phyloP scores from a whole-genome alignment of 768 basidiomycete species.

The Candolleomyces aberdarensis region DNA sequence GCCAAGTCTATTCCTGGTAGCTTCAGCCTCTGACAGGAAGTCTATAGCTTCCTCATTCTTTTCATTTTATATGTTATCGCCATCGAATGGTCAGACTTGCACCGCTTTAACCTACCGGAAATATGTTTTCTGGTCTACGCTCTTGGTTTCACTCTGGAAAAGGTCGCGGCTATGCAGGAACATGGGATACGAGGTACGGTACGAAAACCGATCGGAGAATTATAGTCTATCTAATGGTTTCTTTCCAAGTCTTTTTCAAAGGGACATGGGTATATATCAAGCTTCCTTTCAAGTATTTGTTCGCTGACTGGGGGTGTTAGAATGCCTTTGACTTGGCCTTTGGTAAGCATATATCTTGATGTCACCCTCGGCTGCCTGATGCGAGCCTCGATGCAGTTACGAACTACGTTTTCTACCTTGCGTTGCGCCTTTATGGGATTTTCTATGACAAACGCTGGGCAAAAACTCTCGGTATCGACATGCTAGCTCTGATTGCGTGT shows the following conservation, averaged over 20 bases:
- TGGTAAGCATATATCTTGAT: slow-evolving; percentile 40
- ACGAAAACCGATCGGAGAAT: background rate
- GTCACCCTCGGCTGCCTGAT: no score
- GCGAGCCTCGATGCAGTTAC: slow-evolving; percentile 48
- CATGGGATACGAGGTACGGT: slow-evolving; percentile 81
- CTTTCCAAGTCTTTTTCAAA: slow-evolving; percentile 66
- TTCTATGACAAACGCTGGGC: slow-evolving; percentile 63
- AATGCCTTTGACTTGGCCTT: slow-evolving; percentile 95
- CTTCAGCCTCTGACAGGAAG: background rate
- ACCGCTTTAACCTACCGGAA: slow-evolving; percentile 66
- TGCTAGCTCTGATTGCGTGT: slow-evolving; percentile 84
- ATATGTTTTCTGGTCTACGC: slow-evolving; percentile 74
- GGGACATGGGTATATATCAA: slow-evolving; percentile 66
- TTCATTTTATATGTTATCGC: slow-evolving; percentile 79
- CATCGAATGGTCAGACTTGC: slow-evolving; percentile 66
- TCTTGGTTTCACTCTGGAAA: slow-evolving; percentile 86
- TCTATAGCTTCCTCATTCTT: slow-evolving; percentile 67
- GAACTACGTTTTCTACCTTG: slow-evolving; percentile 71
- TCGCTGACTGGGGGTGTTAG: slow-evolving; percentile 30
- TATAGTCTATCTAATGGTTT: background rate
- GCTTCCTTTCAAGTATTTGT: background rate
- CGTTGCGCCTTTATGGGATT: slow-evolving; percentile 79
- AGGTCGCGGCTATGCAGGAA: slow-evolving; percentile 93
- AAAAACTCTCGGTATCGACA: slow-evolving; percentile 69
- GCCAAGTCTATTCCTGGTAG: background rate